Conservation (phyloP, 2,329 filamentous ascomycete species). For the Cladosporium velox region DNA sequence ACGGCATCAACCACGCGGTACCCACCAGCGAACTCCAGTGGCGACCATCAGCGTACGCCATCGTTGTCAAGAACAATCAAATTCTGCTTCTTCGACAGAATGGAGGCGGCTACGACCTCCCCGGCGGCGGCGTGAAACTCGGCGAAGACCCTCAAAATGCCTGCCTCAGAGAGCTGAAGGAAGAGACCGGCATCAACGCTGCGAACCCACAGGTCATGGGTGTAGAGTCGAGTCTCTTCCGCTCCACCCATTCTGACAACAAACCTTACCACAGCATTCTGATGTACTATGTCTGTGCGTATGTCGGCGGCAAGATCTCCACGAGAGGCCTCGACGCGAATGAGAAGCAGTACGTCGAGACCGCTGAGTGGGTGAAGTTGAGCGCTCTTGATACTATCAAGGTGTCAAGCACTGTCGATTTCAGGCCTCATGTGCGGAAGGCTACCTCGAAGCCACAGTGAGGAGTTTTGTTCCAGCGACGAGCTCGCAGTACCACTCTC, state of each 20-base stretch:
- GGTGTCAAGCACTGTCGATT: constrained; percentile 20
- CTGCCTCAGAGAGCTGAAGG: constrained; percentile 18
- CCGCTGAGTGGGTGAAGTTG: constrained; percentile 20
- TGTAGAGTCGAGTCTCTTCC: constrained; percentile 20
- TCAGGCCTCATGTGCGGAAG: constrained; percentile 3
- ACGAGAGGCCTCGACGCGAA: background rate
- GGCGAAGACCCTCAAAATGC: constrained; percentile 20
- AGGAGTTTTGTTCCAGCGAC: background rate
- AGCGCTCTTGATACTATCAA: constrained; percentile 14
- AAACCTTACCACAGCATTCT: constrained; percentile 20
- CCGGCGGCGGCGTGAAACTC: constrained; percentile 20
- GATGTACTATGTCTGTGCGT: constrained; percentile 19
- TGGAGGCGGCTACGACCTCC: constrained; percentile 17
- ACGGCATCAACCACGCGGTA: constrained; percentile 4
- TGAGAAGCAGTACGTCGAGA: constrained; percentile 15
- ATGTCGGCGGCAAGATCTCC: constrained; percentile 15
- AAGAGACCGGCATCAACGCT: constrained; percentile 19
- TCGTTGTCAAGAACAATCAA: constrained; percentile 11
- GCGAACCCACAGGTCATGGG: constrained; percentile 2
- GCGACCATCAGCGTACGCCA: constrained; percentile 21
- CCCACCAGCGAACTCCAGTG: constrained; percentile 16
- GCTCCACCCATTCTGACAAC: constrained; percentile 9
- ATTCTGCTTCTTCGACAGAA: constrained; percentile 17
- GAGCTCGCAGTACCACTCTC: background rate
- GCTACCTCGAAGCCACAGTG: background rate